Percentiles rank a stretch among this genome's conserved stretches.
phyloP scores from a whole-genome alignment of 805 yeast genomes.

The Zygoascus biomembranicola region DNA sequence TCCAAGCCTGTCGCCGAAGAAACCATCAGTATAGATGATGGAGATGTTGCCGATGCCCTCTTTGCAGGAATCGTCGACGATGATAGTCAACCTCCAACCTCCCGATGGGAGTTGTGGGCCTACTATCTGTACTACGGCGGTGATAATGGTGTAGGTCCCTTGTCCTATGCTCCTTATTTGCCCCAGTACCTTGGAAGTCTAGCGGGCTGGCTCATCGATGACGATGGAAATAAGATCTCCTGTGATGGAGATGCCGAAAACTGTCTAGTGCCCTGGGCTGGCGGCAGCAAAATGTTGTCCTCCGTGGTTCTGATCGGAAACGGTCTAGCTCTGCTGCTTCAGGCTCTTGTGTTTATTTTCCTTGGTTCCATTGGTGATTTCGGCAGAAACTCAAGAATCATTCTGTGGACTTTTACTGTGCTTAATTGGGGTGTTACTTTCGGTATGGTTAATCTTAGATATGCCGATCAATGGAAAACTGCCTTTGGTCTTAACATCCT shows the following conservation, averaged over 20 bases:
- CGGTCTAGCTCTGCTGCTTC: constrained; percentile 12
- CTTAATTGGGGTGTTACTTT: constrained; percentile 11
- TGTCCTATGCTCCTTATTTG: constrained; percentile 9
- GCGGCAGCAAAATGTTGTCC: constrained; percentile 6
- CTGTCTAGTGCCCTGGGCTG: constrained; percentile 12
- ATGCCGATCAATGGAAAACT: constrained; percentile 6
- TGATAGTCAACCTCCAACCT: constrained; percentile 7
- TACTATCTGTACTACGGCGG: constrained; percentile 12
- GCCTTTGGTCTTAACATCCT: constrained; percentile 10
- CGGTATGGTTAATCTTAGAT: constrained; percentile 7
- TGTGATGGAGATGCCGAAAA: constrained; percentile 6
- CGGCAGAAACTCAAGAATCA: constrained; percentile 8
- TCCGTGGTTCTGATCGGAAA: constrained; percentile 10
- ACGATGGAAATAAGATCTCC: constrained; percentile 7
- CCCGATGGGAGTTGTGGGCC: constrained; percentile 9
- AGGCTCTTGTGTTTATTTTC: constrained; percentile 10
- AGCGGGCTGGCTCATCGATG: constrained; percentile 10
- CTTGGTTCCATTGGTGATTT: constrained; percentile 14
- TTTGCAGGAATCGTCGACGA: constrained; percentile 4
- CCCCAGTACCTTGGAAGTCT: constrained; percentile 9
- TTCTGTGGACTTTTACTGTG: constrained; percentile 7
- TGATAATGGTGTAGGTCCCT: constrained; percentile 14
- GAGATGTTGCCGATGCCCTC: background rate
- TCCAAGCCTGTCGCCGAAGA: background rate
- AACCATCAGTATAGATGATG: background rate